Evolutionary conservation across 129 eudicot genomes (phyloP).

Genomic region (Solidago caesia): DNA sequence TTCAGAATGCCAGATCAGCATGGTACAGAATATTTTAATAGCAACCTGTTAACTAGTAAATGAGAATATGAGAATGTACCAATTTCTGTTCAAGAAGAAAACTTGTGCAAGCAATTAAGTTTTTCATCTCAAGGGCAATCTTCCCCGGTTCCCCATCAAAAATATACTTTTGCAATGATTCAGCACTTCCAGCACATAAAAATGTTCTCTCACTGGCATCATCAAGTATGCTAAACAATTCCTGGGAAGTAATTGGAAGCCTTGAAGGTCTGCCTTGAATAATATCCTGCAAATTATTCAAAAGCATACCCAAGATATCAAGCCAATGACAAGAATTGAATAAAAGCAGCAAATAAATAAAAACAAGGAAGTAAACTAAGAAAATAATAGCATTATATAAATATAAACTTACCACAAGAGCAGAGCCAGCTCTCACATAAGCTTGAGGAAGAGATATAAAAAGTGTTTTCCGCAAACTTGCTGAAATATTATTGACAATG

Average conservation of each 20-base stretch:
- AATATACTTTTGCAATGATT: slow-evolving; percentile 62
- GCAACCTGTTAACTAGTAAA: background rate
- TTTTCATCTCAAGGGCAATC: slow-evolving; percentile 57
- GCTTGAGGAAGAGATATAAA: slow-evolving; percentile 52
- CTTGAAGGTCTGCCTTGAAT: slow-evolving; percentile 62
- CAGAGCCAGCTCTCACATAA: slow-evolving; percentile 64
- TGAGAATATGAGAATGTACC: slow-evolving; percentile 40
- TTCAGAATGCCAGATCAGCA: slow-evolving; percentile 10
- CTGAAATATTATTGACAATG: slow-evolving; percentile 42
- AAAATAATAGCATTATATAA: background rate
- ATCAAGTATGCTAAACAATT: slow-evolving; percentile 59
- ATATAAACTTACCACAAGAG: slow-evolving; percentile 48
- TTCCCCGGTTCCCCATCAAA: slow-evolving; percentile 72
- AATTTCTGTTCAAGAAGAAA: slow-evolving; percentile 77
- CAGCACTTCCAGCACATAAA: slow-evolving; percentile 74
- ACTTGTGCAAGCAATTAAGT: slow-evolving; percentile 69
- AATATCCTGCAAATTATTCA: slow-evolving; percentile 49
- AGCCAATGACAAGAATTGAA: background rate
- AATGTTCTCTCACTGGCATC: slow-evolving; percentile 77
- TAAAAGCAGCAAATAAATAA: background rate
- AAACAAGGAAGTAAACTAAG: background rate
- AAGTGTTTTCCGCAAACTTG: slow-evolving; percentile 46
- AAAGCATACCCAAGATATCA: slow-evolving; percentile 1
- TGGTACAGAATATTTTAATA: background rate
- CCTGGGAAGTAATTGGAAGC: slow-evolving; percentile 57